Evolutionary conservation across 495 filamentous ascomycete species (phyloP), one percentile per base, ranked within the genome.

Genomic region (Thermothielavioides terrestris): DNA sequence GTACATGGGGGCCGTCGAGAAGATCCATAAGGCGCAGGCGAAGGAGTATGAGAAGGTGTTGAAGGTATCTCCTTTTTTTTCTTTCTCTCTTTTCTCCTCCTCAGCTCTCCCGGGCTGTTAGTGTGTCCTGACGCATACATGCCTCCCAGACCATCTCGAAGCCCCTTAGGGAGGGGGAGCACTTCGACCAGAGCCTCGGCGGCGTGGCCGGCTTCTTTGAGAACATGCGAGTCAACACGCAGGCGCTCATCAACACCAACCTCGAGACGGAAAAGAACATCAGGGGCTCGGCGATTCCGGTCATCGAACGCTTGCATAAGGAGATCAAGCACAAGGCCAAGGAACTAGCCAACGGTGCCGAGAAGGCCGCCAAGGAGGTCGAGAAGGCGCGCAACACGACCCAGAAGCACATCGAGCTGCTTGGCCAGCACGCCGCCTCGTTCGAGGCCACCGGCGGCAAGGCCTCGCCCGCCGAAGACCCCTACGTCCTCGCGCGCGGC

Each of bases 261-360:
- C 65, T 80, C 44, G 89, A 96, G 55, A 89, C 88, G 7, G 91
- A 94, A 54, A 88, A 89, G 72, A 85, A 78, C 50, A 76, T 98
- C 39, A 94, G 86, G 64, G 79, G 79, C 53, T 79, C 79, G 17
- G 86, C 96, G 17, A 76, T 94, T 15, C 94, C 91, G 10, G 82
- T 89, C 41, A 78, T 98, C 58, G 88, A 90, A 63, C 83, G 88
- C 25, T 77, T 98, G 23, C 89, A 96, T 70, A 81, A 89, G 61
- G 92, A 97, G 61, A 91, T 98, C 71, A 97, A 96, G 75, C 81
- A 84, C 65, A 95, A 95, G 71, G 73, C 77, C 30, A 97, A 96
- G 74, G 88, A 94, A 66, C 77, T 98, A 6, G 74, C 74, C 35
- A 76, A 81, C 37, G 88, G 89, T n/a, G 86, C 85, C n/a, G 79